phyloP scores from a whole-genome alignment of 2,329 filamentous ascomycete species.

The Xylaria polymorpha region DNA sequence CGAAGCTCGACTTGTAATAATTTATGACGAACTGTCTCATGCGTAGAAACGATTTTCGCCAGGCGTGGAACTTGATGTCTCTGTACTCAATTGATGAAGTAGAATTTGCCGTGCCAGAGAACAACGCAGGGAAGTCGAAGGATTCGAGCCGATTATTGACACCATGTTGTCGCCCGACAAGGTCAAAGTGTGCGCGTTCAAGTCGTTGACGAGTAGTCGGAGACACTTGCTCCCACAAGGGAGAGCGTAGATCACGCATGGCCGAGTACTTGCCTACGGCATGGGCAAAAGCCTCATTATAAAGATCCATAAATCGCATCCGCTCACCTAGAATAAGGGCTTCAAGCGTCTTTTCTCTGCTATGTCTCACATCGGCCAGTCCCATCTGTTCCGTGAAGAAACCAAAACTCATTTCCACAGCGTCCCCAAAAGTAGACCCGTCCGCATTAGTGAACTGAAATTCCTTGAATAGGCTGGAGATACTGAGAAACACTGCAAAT shows the following conservation, averaged over 20 bases:
- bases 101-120: conserved; percentile 87
- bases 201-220: conserved; percentile 79
- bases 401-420: conserved; percentile 73
- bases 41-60: conserved; percentile 78
- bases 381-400: conserved; percentile 81
- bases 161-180: conserved; percentile 76
- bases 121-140: conserved; percentile 92
- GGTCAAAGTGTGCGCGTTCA: conserved; percentile 82
- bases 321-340: conserved; percentile 88
- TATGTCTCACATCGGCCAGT: conserved; percentile 82
- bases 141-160: conserved; percentile 80
- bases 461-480: conserved; percentile 65
- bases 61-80: conserved; percentile 83
- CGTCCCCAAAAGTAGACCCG: conserved; percentile 68
- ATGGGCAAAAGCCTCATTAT: conserved; percentile 92
- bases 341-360: conserved; percentile 89
- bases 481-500: conserved; percentile 66
- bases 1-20: conserved; percentile 71
- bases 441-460: conserved; percentile 69
- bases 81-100: conserved; percentile 81
- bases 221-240: conserved; percentile 77
- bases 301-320: conserved; percentile 83
- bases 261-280: conserved; percentile 87
- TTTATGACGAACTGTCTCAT: conserved; percentile 79
- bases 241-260: conserved; percentile 72